These are phyloP conservation scores for Haematococcus lacustris DNA, from an alignment of 139 green algal species.

Conservation along the genomic window DNA sequence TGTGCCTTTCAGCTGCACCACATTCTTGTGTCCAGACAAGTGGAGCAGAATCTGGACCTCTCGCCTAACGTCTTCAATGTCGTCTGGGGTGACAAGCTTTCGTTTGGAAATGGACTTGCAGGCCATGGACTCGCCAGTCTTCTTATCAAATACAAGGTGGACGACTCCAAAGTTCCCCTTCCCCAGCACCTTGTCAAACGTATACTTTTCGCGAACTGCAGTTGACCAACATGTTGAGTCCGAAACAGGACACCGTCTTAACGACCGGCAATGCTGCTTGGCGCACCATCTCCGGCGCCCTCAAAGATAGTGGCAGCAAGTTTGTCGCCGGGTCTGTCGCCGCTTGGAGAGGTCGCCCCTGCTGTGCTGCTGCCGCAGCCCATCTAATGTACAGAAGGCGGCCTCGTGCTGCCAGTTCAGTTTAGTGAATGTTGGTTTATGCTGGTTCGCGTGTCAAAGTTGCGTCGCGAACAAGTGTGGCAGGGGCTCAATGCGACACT, in stretches of 20 bases:
- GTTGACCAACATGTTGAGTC: not conserved
- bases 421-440: too few species aligned
- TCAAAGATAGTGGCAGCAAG: too few species aligned
- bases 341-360: too few species aligned
- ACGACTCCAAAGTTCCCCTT: slow-evolving; percentile 66
- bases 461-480: too few species aligned
- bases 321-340: too few species aligned
- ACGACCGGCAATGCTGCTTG: too few species aligned
- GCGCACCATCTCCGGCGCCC: too few species aligned
- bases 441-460: too few species aligned
- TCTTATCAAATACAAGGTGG: slow-evolving; percentile 47
- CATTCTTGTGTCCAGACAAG: slow-evolving; percentile 64
- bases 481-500: too few species aligned
- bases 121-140: slow-evolving; percentile 53
- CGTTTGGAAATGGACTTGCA: slow-evolving; percentile 79
- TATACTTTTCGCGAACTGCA: slow-evolving; percentile 32
- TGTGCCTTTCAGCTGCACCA: slow-evolving; percentile 50
- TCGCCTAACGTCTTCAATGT: slow-evolving; percentile 59
- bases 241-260: not conserved
- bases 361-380: too few species aligned
- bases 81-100: slow-evolving; percentile 54
- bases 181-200: slow-evolving; percentile 49
- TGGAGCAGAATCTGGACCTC: slow-evolving; percentile 65
- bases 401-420: too few species aligned
- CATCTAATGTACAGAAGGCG: too few species aligned